These are phyloP conservation scores for Penicillium sp. DNA, from an alignment of 2,329 filamentous ascomycete genomes.

Conservation along the genomic window DNA sequence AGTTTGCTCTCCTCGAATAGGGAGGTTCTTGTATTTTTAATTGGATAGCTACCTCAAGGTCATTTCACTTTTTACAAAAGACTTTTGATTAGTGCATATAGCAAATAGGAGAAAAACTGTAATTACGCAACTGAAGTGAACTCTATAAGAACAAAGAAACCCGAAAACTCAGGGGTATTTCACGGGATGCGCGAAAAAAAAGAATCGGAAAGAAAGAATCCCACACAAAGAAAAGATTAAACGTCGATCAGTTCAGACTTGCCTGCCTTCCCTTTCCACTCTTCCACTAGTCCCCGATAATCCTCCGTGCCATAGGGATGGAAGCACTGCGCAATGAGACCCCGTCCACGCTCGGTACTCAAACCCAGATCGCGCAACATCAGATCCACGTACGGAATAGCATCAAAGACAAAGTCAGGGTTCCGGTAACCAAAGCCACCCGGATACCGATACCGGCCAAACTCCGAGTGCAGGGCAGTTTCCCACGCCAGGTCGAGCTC, in stretches of 20 bases:
- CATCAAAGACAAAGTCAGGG: slow-evolving; percentile 69
- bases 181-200: slow-evolving; percentile 11
- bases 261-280: slow-evolving; percentile 30
- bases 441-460: slow-evolving; percentile 63
- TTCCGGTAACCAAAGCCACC: slow-evolving; percentile 54
- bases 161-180: slow-evolving; percentile 10
- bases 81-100: background rate
- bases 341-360: slow-evolving; percentile 38
- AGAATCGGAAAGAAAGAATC: background rate
- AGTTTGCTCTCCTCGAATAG: slow-evolving; percentile 18
- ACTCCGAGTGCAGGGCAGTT: slow-evolving; percentile 62
- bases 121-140: background rate
- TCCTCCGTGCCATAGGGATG: slow-evolving; percentile 39
- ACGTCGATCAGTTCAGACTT: background rate
- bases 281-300: slow-evolving; percentile 41
- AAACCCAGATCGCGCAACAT: slow-evolving; percentile 63
- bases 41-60: background rate
- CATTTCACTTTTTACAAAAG: background rate
- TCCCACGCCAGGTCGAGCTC: slow-evolving; percentile 46
- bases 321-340: slow-evolving; percentile 32
- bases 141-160: background rate
- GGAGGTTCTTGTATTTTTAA: background rate
- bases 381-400: slow-evolving; percentile 67
- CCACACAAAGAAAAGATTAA: background rate
- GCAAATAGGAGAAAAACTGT: background rate